Conservation (phyloP, 208 protist genomes). For the Acanthamoeba polyphaga region DNA sequence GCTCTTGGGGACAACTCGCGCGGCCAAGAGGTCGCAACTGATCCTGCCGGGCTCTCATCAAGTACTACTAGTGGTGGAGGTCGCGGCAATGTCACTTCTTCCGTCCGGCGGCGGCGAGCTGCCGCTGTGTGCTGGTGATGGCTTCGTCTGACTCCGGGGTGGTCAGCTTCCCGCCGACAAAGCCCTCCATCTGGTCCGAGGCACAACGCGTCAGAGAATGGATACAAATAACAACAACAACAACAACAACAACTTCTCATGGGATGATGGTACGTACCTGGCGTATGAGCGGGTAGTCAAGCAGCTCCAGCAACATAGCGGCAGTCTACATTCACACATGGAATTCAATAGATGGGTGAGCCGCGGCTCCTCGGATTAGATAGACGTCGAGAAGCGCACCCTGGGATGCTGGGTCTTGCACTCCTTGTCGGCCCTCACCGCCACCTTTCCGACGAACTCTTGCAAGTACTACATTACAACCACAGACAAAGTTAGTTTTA, state of each 20-base stretch:
- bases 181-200: slow-evolving; percentile 15
- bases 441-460: slow-evolving; percentile 39
- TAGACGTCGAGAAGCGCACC: not conserved
- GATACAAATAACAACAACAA: too few relatives aligned
- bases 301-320: slow-evolving; percentile 29
- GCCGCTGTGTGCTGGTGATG: not conserved
- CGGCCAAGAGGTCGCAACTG: too few relatives aligned
- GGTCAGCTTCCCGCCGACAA: slow-evolving; percentile 60
- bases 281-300: slow-evolving; percentile 29
- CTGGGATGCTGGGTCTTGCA: slow-evolving; percentile 4
- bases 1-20: too few relatives aligned
- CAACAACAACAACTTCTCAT: not conserved
- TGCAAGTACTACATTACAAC: slow-evolving; percentile 6
- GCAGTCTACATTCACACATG: not conserved
- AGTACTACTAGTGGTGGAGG: too few relatives aligned
- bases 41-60: too few relatives aligned
- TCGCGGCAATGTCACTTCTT: not conserved
- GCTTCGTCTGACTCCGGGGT: slow-evolving; percentile 10
- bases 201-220: not conserved
- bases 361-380: not conserved
- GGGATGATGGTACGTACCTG: not conserved
- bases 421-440: slow-evolving; percentile 34
- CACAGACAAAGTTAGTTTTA: not conserved
- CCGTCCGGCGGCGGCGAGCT: not conserved
- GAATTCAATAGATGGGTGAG: not conserved